phyloP scores from a whole-genome alignment of 345 rosid species.

The thale cress (Arabidopsis thaliana) region DNA sequence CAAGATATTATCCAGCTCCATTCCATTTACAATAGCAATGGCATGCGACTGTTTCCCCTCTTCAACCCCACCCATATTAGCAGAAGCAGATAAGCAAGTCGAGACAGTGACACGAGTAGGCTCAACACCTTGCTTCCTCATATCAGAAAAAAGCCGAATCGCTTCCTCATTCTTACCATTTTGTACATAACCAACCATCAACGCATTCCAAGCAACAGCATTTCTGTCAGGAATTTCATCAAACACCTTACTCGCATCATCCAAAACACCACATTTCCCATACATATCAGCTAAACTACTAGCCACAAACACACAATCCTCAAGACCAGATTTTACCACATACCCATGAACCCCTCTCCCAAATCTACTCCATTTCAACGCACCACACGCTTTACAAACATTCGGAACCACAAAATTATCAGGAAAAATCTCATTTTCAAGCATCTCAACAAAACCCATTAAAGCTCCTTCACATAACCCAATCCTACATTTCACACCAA shows the following conservation, averaged over 20 bases:
- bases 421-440: slow-evolving; percentile 55
- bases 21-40: slow-evolving; percentile 57
- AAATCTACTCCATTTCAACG: slow-evolving; percentile 54
- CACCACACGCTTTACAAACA: slow-evolving; percentile 76
- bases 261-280: slow-evolving; percentile 64
- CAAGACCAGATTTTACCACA: slow-evolving; percentile 59
- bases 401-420: slow-evolving; percentile 81
- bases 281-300: slow-evolving; percentile 75
- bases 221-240: slow-evolving; percentile 61
- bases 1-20: slow-evolving; percentile 62
- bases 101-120: slow-evolving; percentile 65
- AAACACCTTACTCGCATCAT: slow-evolving; percentile 66
- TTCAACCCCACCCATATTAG: slow-evolving; percentile 62
- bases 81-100: slow-evolving; percentile 72
- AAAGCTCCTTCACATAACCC: slow-evolving; percentile 61
- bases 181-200: slow-evolving; percentile 64
- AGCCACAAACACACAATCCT: slow-evolving; percentile 67
- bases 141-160: slow-evolving; percentile 50
- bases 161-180: slow-evolving; percentile 68
- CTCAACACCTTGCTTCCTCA: slow-evolving; percentile 62
- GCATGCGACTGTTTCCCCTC: slow-evolving; percentile 86
- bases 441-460: slow-evolving; percentile 63
- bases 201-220: slow-evolving; percentile 66
- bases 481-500: slow-evolving; percentile 65
- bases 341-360: slow-evolving; percentile 79